These are phyloP conservation scores for Cystoderma amianthinum DNA, from an alignment of 768 basidiomycete genomes.

Conservation along the genomic window DNA sequence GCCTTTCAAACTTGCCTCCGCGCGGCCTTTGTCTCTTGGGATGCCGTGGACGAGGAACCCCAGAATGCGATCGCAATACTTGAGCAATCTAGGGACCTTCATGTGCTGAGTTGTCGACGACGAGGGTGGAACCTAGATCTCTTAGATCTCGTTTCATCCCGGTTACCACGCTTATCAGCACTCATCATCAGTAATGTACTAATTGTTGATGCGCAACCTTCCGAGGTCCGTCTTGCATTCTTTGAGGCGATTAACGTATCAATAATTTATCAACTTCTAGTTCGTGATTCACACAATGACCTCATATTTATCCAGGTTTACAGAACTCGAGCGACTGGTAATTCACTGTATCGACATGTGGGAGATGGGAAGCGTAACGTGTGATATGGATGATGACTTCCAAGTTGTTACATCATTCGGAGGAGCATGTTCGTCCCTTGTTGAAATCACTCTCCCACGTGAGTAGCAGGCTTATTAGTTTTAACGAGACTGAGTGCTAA, in stretches of 20 bases:
- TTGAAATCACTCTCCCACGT: conserved; percentile 29
- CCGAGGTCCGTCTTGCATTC: conserved; percentile 15
- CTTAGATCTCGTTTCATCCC: conserved; percentile 22
- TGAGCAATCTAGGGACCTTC: conserved; percentile 22
- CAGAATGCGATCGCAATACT: conserved; percentile 23
- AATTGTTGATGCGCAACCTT: conserved; percentile 20
- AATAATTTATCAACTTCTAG: background rate
- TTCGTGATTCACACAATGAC: conserved; percentile 10
- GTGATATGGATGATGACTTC: conserved; percentile 25
- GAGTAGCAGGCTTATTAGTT: conserved; percentile 8
- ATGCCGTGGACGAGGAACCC: conserved; percentile 19
- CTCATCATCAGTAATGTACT: conserved; percentile 29
- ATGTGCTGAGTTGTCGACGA: conserved; percentile 25
- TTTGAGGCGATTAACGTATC: background rate
- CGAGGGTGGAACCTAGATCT: conserved; percentile 33
- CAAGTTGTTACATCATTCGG: conserved; percentile 29
- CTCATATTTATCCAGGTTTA: conserved; percentile 20
- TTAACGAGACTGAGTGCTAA: background rate
- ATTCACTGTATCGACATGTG: conserved; percentile 25
- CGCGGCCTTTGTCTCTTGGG: conserved; percentile 30
- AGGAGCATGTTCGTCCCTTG: conserved; percentile 23
- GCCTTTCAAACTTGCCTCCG: conserved; percentile 18
- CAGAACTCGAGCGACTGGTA: conserved; percentile 20
- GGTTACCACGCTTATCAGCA: conserved; percentile 23
- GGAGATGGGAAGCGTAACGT: conserved; percentile 17